Base-by-base conservation (phyloP, 805 yeast species). In the Priceomyces castillae region DNA sequence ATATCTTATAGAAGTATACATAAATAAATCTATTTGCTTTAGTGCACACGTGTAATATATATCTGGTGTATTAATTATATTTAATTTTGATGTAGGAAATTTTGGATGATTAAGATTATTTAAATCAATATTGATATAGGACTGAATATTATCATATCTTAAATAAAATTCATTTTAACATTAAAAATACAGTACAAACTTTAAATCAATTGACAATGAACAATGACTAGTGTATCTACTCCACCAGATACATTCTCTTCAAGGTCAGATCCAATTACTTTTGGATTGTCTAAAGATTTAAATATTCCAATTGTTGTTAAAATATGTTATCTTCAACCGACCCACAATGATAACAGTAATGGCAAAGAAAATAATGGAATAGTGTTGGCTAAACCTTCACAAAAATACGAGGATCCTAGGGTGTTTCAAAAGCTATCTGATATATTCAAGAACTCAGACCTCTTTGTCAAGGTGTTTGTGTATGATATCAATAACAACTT, bases 281-380 rank as follows among this genome's bases (percentile, higher is more conserved):
- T 70, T 47, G 74, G 74, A 1, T 58, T 70, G n/a, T 62, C 67
- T 25, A 69, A 67, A 37, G 70, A 69, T 51, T 52, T 71, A 14
- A 41, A 48, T 14, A 53, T 56, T 6, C 73, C 73, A 1, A 52
- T 70, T 7, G 45, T 56, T 7, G 51, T 71, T 18, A 68, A 67
- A 42, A 46, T 71, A 28, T 59, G 68, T 42, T 58, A 57, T 41
- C 57, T 71, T 7, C 58, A 59, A 38, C 59, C 49, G 33, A 53
- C 43, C 15, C 40, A 34, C 39, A 40, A 28, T 7, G 31, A 30
- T 41, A 23, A 35, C 11, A 48, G 35, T 16, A 36, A 39, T 25
- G 25, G 15, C 35, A 15, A 7, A 10, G 35, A 18, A 3, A 19
- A 19, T 14, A 34, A 34, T 12, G 23, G 36, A 17, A 10, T 11